Evolutionary conservation across 2,329 filamentous ascomycete genomes (phyloP).

Genomic region (Paraphoma sp.): DNA sequence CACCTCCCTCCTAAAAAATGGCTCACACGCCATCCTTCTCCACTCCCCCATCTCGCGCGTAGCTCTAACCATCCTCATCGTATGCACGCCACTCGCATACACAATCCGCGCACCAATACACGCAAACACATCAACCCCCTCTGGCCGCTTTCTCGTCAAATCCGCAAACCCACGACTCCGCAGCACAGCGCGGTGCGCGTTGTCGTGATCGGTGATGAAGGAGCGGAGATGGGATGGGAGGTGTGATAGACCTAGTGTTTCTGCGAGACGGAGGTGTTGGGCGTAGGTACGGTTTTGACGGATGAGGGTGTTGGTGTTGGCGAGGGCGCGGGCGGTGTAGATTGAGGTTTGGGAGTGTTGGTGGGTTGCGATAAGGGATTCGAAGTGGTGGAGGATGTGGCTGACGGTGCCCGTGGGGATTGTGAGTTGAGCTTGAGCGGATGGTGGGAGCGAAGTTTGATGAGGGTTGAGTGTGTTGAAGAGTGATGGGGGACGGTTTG

Average conservation of each 20-base stretch:
- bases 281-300: slow-evolving; percentile 1
- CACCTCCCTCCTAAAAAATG: neutral
- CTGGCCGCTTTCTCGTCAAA: neutral
- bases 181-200: slow-evolving; percentile 3
- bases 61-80: too few species aligned
- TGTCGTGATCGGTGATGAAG: slow-evolving; percentile 11
- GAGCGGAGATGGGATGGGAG: slow-evolving; percentile 1
- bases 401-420: neutral
- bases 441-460: neutral
- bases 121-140: neutral
- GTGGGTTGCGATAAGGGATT: neutral
- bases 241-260: slow-evolving; percentile 1
- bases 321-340: neutral
- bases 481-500: neutral
- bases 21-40: neutral
- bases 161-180: neutral
- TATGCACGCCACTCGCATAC: neutral
- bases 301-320: neutral
- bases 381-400: neutral
- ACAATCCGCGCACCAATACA: neutral
- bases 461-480: neutral
- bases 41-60: too few species aligned
- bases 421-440: neutral
- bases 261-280: slow-evolving; percentile 1
- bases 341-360: neutral